A percentile compares a stretch with the other conserved stretches of the same genome.
phyloP scores from a whole-genome alignment of 345 rosid genomes.

The Populus nigra region DNA sequence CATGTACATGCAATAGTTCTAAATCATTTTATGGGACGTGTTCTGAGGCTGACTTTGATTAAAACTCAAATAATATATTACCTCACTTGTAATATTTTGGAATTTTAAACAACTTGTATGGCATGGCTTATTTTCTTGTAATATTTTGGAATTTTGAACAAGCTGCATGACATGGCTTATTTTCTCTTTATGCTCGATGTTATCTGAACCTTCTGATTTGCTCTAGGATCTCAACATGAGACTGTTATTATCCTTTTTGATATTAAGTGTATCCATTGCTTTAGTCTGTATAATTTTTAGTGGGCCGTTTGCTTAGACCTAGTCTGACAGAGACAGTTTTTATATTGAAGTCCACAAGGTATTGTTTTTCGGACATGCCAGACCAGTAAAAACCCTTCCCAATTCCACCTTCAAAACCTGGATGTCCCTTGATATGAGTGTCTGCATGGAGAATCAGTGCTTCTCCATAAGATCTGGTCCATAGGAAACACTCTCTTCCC shows the following conservation, averaged over 20 bases:
- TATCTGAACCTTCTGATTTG: not conserved
- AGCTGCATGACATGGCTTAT: not conserved
- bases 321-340: not conserved
- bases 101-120: not conserved
- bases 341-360: not conserved
- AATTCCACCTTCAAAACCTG: not conserved
- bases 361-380: not conserved
- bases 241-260: not conserved
- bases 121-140: not conserved
- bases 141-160: too few relatives aligned
- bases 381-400: not conserved
- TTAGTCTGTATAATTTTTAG: not conserved
- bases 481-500: not conserved
- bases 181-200: not conserved
- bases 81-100: not conserved
- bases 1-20: slow-evolving; percentile 11
- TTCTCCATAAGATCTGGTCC: not conserved
- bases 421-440: not conserved
- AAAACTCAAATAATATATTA: not conserved
- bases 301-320: not conserved
- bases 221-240: not conserved
- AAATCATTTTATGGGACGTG: slow-evolving; percentile 4
- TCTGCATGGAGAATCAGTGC: too few relatives aligned
- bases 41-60: slow-evolving; percentile 13
- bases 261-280: not conserved